Conservation (phyloP, 2,329 filamentous ascomycete species). For the Fusarium drepaniforme region DNA sequence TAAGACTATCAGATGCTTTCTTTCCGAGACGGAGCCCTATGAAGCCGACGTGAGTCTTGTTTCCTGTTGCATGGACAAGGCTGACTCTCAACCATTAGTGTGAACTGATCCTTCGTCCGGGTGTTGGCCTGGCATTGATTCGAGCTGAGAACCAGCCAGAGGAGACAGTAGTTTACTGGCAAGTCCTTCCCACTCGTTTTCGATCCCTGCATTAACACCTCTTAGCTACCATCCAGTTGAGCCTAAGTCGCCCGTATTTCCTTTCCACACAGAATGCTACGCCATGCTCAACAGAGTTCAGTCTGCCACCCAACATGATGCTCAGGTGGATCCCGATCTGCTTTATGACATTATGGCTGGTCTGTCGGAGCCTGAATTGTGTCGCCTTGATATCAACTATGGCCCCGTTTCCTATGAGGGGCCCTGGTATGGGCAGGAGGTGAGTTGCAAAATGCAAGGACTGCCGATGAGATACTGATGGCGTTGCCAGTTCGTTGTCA, state of each 20-base stretch:
- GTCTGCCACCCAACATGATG: too few species aligned
- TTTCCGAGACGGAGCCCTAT: not conserved
- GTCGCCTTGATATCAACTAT: constrained; percentile 11
- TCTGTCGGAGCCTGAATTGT: not conserved
- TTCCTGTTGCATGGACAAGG: not conserved
- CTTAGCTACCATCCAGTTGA: not conserved
- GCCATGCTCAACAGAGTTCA: too few species aligned
- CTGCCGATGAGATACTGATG: not conserved
- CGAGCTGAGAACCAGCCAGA: not conserved
- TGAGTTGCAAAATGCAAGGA: not conserved
- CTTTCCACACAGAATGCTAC: constrained; percentile 14
- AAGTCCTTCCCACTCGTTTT: not conserved
- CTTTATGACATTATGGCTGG: constrained; percentile 6
- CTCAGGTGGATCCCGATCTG: not conserved
- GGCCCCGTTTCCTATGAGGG: not conserved
- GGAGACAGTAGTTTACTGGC: not conserved
- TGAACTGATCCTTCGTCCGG: not conserved
- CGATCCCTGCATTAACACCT: not conserved
- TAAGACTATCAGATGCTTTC: not conserved
- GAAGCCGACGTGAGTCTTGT: not conserved
- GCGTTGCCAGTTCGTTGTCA: constrained; percentile 6
- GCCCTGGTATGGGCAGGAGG: not conserved
- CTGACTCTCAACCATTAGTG: not conserved
- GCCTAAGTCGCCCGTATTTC: not conserved
- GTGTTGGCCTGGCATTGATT: not conserved